Conservation (phyloP, 2,329 filamentous ascomycete genomes). For the Sarocladium oryzae region DNA sequence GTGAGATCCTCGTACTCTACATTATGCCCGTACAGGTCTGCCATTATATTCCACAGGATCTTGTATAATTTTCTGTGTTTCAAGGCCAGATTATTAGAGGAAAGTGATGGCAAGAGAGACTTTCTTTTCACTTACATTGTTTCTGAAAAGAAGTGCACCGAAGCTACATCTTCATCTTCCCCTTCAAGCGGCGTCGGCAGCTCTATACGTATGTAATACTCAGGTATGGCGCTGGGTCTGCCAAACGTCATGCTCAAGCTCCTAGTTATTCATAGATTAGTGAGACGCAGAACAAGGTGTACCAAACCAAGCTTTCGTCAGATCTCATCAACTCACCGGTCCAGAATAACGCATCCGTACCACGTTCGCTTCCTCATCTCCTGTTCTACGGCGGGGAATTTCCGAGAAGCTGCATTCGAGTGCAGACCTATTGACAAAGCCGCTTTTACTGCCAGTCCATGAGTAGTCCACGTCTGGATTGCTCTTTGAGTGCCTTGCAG, state of each 20-base stretch:
- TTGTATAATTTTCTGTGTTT: slow-evolving; percentile 1
- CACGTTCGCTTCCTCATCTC: not conserved
- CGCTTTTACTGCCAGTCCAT: not conserved
- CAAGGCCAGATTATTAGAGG: too few relatives aligned
- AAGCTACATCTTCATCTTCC: not conserved
- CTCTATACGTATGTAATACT: not conserved
- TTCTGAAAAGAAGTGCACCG: not conserved
- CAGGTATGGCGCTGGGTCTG: not conserved
- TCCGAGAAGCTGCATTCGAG: not conserved
- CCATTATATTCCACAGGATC: not conserved
- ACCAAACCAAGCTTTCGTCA: too few relatives aligned
- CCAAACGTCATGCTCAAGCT: slow-evolving; percentile 2
- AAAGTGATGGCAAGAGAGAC: not conserved
- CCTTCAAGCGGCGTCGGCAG: not conserved
- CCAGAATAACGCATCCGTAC: slow-evolving; percentile 3
- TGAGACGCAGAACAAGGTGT: too few relatives aligned
- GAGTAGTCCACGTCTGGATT: not conserved
- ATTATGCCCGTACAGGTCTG: not conserved
- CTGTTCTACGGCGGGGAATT: not conserved
- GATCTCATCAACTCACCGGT: not conserved
- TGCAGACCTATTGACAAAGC: not conserved
- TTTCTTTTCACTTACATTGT: not conserved
- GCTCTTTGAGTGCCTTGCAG: slow-evolving; percentile 1
- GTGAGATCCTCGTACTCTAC: not conserved
- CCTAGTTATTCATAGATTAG: too few relatives aligned